phyloP scores from a whole-genome alignment of 2,329 filamentous ascomycete species.

The Calonectria fujianensis region DNA sequence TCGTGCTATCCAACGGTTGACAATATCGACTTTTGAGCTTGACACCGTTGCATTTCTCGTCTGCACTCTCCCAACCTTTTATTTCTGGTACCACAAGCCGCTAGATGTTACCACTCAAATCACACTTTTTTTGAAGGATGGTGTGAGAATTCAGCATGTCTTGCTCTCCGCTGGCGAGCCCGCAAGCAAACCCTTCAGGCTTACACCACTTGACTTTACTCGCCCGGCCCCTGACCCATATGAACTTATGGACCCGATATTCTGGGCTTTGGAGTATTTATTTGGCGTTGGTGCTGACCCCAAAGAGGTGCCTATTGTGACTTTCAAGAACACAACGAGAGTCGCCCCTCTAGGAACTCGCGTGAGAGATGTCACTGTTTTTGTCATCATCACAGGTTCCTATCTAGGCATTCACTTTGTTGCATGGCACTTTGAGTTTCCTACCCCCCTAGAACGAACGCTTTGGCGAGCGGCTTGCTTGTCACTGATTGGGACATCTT shows the following conservation, averaged over 20 bases:
- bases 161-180: neutral
- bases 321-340: slow-evolving; percentile 1
- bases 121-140: neutral
- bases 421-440: neutral
- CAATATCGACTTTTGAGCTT: slow-evolving; percentile 3
- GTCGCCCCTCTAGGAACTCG: neutral
- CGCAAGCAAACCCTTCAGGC: neutral
- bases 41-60: slow-evolving; percentile 2
- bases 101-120: slow-evolving; percentile 6
- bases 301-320: neutral
- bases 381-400: neutral
- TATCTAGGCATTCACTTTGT: slow-evolving; percentile 5
- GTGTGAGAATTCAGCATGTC: neutral
- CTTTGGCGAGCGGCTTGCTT: slow-evolving; percentile 7
- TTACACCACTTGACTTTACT: slow-evolving; percentile 5
- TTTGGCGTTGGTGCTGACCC: slow-evolving; percentile 8
- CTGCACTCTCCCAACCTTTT: neutral
- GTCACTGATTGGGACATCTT: neutral
- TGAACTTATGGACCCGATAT: slow-evolving; percentile 10
- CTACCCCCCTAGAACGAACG: neutral
- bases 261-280: neutral
- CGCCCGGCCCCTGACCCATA: neutral
- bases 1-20: neutral
- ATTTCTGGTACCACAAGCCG: slow-evolving; percentile 15
- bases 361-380: neutral